Conservation (phyloP, 2,329 filamentous ascomycete genomes). For the Ophiostoma triangulosporum region DNA sequence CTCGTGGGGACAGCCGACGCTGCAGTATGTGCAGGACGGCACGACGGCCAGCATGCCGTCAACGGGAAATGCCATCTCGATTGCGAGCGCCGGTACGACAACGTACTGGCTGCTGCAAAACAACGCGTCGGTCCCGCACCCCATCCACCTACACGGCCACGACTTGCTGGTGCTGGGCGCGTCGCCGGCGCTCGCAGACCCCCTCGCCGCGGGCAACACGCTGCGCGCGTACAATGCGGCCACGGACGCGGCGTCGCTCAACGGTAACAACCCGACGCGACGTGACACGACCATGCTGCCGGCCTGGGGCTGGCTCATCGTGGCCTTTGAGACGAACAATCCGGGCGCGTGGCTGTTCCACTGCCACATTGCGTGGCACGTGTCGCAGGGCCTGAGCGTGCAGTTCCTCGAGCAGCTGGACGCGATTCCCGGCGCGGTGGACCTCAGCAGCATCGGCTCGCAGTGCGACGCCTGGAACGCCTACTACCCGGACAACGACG, state of each 20-base stretch:
- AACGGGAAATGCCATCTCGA: constrained; percentile 7
- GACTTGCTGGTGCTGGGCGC: constrained; percentile 23
- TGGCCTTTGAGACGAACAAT: constrained; percentile 36
- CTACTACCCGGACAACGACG: constrained; percentile 12
- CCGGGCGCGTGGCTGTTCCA: constrained; percentile 37
- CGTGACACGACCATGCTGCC: constrained; percentile 35
- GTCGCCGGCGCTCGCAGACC: constrained; percentile 14
- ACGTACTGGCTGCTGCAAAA: constrained; percentile 24
- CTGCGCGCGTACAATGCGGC: constrained; percentile 17
- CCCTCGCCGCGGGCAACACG: constrained; percentile 7
- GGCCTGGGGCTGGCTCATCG: constrained; percentile 29
- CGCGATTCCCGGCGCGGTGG: constrained; percentile 9
- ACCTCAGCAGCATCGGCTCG: constrained; percentile 3
- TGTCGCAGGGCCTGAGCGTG: constrained; percentile 33
- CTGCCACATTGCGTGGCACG: constrained; percentile 38
- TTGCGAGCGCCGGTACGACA: constrained; percentile 12
- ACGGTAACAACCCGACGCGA: constrained; percentile 29
- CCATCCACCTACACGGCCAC: constrained; percentile 23
- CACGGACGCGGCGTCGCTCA: constrained; percentile 20
- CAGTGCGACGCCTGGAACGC: constrained; percentile 10
- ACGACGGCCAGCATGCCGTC: constrained; percentile 13
- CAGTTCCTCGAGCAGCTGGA: constrained; percentile 32
- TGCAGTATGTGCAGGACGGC: constrained; percentile 20
- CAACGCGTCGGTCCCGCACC: constrained; percentile 18
- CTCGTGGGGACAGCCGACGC: constrained; percentile 25